phyloP scores from a whole-genome alignment of 371 early-diverging fungal species.

The Lichtheimia ornata region DNA sequence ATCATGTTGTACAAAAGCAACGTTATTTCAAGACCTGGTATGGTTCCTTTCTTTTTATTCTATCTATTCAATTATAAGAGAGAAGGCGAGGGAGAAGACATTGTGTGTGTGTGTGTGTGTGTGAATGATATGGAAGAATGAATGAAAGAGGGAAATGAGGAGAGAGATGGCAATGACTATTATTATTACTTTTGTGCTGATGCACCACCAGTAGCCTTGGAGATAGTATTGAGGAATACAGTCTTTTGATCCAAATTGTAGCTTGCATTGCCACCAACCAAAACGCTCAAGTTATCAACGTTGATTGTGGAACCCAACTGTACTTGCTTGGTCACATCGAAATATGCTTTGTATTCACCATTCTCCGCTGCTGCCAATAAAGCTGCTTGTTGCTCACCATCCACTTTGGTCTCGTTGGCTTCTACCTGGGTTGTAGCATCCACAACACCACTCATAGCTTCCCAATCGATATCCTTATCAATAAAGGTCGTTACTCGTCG shows the following conservation, averaged over 20 bases:
- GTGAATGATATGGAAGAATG: neutral
- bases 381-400: slow-evolving; percentile 12
- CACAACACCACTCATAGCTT: slow-evolving; percentile 8
- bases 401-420: slow-evolving; percentile 1
- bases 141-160: neutral
- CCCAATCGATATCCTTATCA: slow-evolving; percentile 50
- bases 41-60: no score
- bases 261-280: slow-evolving; percentile 43
- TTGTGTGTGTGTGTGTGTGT: neutral
- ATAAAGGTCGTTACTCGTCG: slow-evolving; percentile 44
- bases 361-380: slow-evolving; percentile 23
- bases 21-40: no score
- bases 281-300: slow-evolving; percentile 18
- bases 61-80: neutral
- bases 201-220: slow-evolving; percentile 26
- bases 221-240: slow-evolving; percentile 32
- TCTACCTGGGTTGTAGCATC: slow-evolving; percentile 7
- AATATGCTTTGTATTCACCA: slow-evolving; percentile 38
- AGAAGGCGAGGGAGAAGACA: neutral
- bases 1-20: no score
- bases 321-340: slow-evolving; percentile 23
- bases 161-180: neutral
- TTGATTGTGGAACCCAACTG: slow-evolving; percentile 21
- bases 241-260: slow-evolving; percentile 40
- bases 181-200: slow-evolving; percentile 4